phyloP scores from a whole-genome alignment of 371 early-diverging fungal genomes.

The Basidiobolus meristosporus region DNA sequence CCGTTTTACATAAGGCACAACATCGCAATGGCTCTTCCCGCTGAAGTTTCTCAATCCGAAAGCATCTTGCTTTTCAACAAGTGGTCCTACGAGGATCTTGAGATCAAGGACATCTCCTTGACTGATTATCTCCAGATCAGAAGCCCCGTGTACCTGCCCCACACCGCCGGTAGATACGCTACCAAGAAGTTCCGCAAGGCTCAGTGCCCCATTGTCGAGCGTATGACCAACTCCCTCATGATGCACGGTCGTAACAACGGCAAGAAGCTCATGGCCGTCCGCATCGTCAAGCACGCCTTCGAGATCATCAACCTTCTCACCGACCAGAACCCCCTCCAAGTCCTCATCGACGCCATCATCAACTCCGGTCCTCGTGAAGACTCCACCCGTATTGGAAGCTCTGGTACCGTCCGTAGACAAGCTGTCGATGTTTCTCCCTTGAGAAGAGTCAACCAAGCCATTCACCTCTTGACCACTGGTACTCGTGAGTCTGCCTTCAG shows the following conservation, averaged over 20 bases:
- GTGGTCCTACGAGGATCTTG: constrained; percentile 90
- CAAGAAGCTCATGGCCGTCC: no score
- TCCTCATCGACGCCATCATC: constrained; percentile 98
- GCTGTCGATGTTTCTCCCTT: constrained; percentile 99
- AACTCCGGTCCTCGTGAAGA: constrained; percentile 99
- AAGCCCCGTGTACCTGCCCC: no score
- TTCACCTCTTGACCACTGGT: constrained; percentile 93
- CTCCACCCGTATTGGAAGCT: constrained; percentile 98
- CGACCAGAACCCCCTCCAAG: no score
- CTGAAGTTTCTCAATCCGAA: constrained; percentile 5
- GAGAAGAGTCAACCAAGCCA: constrained; percentile 97
- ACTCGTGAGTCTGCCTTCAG: constrained; percentile 53
- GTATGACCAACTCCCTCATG: constrained; percentile 99
- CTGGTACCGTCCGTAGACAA: no score
- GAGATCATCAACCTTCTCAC: no score
- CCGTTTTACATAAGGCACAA: no score
- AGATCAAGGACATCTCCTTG: no score
- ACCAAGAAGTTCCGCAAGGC: constrained; percentile 97
- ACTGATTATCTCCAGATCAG: no score
- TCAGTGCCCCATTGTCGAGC: constrained; percentile 98
- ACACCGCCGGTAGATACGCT: no score
- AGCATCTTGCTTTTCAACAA: constrained; percentile 69
- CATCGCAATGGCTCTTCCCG: no score
- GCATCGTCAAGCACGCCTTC: no score
- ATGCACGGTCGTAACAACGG: constrained; percentile 99